Evolutionary conservation across 2,329 filamentous ascomycete species (phyloP).

Genomic region (Aspergillus sp.): DNA sequence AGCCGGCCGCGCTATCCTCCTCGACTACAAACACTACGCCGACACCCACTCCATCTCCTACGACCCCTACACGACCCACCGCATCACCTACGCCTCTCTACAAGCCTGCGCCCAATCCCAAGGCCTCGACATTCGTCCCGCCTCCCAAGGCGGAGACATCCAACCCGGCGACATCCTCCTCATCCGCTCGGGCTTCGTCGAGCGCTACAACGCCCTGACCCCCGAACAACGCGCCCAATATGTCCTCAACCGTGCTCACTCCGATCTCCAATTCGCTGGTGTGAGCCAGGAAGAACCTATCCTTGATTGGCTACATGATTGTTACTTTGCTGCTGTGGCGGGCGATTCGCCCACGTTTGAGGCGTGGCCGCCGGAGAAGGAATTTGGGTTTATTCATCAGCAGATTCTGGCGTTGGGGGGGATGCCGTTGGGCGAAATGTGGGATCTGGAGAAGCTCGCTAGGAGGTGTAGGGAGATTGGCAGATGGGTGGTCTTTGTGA

Average conservation of each 20-base stretch:
- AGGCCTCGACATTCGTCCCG: constrained; percentile 62
- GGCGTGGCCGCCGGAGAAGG: constrained; percentile 55
- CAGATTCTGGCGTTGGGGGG: constrained; percentile 48
- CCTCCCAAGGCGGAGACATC: constrained; percentile 57
- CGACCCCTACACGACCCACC: constrained; percentile 55
- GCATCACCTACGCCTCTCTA: constrained; percentile 59
- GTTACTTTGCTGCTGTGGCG: constrained; percentile 66
- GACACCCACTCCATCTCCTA: constrained; percentile 54
- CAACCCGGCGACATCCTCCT: constrained; percentile 67
- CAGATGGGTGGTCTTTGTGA: constrained; percentile 47
- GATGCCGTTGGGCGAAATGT: constrained; percentile 50
- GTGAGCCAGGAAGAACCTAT: constrained; percentile 58
- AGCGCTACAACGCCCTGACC: constrained; percentile 56
- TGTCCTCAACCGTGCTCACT: constrained; percentile 38
- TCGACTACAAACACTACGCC: constrained; percentile 51
- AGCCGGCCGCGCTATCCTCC: constrained; percentile 45
- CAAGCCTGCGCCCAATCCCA: constrained; percentile 61
- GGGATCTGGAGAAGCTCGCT: constrained; percentile 45
- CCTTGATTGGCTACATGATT: constrained; percentile 68
- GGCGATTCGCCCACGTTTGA: constrained; percentile 67
- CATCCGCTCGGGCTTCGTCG: constrained; percentile 64
- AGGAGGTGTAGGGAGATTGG: constrained; percentile 37
- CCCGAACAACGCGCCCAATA: constrained; percentile 32
- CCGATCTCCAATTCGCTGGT: constrained; percentile 51
- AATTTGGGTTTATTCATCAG: constrained; percentile 40